Evolutionary conservation across 768 basidiomycete species (phyloP), one percentile per base, ranked within the genome.

Genomic region (Lactarius pseudohatsudake): DNA sequence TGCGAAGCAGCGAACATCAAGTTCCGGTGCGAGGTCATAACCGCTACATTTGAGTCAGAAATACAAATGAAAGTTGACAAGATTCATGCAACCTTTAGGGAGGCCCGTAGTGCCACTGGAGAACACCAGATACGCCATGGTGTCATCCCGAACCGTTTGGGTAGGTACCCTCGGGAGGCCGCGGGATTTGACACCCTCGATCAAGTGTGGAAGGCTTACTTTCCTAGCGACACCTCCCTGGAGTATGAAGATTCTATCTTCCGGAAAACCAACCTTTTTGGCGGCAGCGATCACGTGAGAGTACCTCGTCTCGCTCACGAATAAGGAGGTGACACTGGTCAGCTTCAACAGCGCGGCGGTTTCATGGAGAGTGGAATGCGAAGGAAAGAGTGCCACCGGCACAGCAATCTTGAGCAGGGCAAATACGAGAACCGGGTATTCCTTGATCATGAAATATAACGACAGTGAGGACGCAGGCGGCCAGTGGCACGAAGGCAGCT

Each of bases 101-200:
- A 86, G 76, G 0, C 91, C 90, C 66, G 82, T 91, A 0, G 91
- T 92, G 28, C 90, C 90, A 70, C 90, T 91, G 0, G 90, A 92
- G 72, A 90, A 90, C 0, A 88, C 78, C 3, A 92, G 77, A 73
- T 91, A 90, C 0, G 87, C 90, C 1, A 90, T 75, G 0, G 86
- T 88, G 65, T 86, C 77, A 36, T 76, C 78, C 20, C 69, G 76
- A 0, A 83, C 88, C 0, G 79, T 77, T 50, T 78, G 80, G 38
- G 85, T 75, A 1, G 78, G 76, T 1, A 83, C 71, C 1, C 78
- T 72, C 9, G 83, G 79, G 1, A 82, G 70, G 0, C 76, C 75
- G 26, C 77, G 78, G 13, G 65, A 69, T 50, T 75, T 76, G 32
- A 80, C 80, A 11, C 74, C 70, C 7, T 77, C 73, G 15, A 87